Percentiles rank a stretch among this genome's conserved stretches.
Evolutionary conservation across 2,329 filamentous ascomycete species (phyloP).

Genomic region (Curvularia lunata): DNA sequence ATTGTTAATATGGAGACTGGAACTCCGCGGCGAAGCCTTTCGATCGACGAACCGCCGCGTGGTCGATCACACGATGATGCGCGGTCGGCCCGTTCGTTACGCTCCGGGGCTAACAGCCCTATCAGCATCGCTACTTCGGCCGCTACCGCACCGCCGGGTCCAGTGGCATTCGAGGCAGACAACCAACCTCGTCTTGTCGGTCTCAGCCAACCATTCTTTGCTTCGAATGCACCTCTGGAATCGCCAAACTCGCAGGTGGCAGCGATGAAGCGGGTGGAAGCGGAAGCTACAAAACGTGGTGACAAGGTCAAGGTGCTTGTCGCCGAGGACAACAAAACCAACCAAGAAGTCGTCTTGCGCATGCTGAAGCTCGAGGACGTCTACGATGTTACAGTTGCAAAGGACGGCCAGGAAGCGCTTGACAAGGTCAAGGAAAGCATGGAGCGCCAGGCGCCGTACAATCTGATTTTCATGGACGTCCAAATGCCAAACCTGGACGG

Average conservation of each 20-base stretch:
- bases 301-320: slow-evolving; percentile 80
- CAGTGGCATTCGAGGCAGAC: slow-evolving; percentile 61
- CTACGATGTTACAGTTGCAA: slow-evolving; percentile 88
- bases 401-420: slow-evolving; percentile 77
- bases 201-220: slow-evolving; percentile 82
- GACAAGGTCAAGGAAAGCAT: slow-evolving; percentile 85
- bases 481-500: slow-evolving; percentile 94
- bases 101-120: slow-evolving; percentile 36
- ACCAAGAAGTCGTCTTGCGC: slow-evolving; percentile 59
- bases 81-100: slow-evolving; percentile 40
- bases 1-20: slow-evolving; percentile 36
- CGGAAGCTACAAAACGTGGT: slow-evolving; percentile 61
- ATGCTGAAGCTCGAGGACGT: slow-evolving; percentile 78
- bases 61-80: slow-evolving; percentile 39
- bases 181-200: slow-evolving; percentile 80
- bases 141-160: slow-evolving; percentile 26
- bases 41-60: slow-evolving; percentile 34
- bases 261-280: slow-evolving; percentile 69
- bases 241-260: slow-evolving; percentile 67
- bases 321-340: slow-evolving; percentile 74
- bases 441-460: slow-evolving; percentile 73
- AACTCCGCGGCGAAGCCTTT: slow-evolving; percentile 35
- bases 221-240: slow-evolving; percentile 55
- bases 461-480: slow-evolving; percentile 95
- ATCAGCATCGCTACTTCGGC: slow-evolving; percentile 21